These are phyloP conservation scores for Phoma herbarum DNA, from an alignment of 2,329 filamentous ascomycete genomes.

Conservation along the genomic window DNA sequence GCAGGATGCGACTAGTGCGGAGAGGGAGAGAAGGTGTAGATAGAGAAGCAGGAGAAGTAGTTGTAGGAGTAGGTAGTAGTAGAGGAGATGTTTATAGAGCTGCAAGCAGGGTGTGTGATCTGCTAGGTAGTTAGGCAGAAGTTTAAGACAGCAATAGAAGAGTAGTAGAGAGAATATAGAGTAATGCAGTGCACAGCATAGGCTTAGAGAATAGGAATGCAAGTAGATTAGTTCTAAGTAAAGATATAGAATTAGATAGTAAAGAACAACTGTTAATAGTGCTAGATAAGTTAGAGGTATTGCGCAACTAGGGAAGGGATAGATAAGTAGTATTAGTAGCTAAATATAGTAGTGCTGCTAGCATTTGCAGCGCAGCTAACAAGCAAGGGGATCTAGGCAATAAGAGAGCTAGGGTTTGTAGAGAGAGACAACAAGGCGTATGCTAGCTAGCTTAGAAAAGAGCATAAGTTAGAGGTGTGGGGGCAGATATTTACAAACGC, in stretches of 20 bases:
- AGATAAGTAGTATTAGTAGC: not conserved
- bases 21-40: not conserved
- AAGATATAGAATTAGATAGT: not conserved
- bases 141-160: not conserved
- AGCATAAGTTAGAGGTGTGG: not conserved
- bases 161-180: not conserved
- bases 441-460: not conserved
- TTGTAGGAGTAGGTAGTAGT: not conserved
- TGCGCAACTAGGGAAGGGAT: not conserved
- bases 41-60: not conserved
- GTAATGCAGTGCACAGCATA: not conserved
- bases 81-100: not conserved
- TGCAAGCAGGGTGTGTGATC: not conserved
- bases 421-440: too few species aligned
- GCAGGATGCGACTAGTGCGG: not conserved
- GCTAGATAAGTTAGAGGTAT: not conserved
- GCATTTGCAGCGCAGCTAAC: not conserved
- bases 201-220: not conserved
- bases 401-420: too few species aligned
- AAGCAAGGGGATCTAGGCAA: too few species aligned
- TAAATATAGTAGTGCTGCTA: not conserved
- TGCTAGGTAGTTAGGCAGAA: not conserved
- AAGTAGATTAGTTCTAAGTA: not conserved
- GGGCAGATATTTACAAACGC: not conserved
- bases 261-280: not conserved